Evolutionary conservation across 2,329 filamentous ascomycete genomes (phyloP), one percentile per base, ranked within the genome.

Genomic region (Monilinia fructicola): DNA sequence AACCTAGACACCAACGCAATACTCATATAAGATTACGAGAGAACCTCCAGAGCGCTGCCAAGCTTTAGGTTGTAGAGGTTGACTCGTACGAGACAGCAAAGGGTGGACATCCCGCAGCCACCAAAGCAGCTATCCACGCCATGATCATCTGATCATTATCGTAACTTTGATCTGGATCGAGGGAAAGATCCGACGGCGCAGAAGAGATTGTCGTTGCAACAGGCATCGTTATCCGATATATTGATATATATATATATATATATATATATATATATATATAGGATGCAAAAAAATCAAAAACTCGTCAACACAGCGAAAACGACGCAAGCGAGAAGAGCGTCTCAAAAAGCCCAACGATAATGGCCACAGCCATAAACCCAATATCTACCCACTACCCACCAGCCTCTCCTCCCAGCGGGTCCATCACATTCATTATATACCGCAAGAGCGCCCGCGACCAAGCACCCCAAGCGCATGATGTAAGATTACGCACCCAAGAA

Each of bases 131-230:
- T 40, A 65, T 40, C 62, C 62, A 65, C 23, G 54, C 44, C 40
- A 65, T 26, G 4, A 65, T 65, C 3, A 58, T 38, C 16, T 50
- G 28, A 38, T 65, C 62, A n/a, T 58, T 52, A n/a, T 65, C 62
- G 18, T 48, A 65, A 21, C 62, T 28, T 28, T 65, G 40, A 35
- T 46, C 54, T 38, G 62, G 53, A 6, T 31, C 50, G 1, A 65
- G 42, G 23, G 62, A 65, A 23, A 65, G 62, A 48, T 65, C 62
- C 9, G 53, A 65, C 11, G 53, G 38, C 10, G 53, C 53, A n/a
- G 62, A 58, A 16, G 62, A 65, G 53, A 65, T 65, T 12, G 11
- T 58, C 10, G 26, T 11, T 31, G 28, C 26, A 53, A 21, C 11
- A 16, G 6, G 14, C 6, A 31, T 46, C 26, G 18, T 5, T 46